phyloP scores from a whole-genome alignment of 75 land plant species.

The Picea glauca region DNA sequence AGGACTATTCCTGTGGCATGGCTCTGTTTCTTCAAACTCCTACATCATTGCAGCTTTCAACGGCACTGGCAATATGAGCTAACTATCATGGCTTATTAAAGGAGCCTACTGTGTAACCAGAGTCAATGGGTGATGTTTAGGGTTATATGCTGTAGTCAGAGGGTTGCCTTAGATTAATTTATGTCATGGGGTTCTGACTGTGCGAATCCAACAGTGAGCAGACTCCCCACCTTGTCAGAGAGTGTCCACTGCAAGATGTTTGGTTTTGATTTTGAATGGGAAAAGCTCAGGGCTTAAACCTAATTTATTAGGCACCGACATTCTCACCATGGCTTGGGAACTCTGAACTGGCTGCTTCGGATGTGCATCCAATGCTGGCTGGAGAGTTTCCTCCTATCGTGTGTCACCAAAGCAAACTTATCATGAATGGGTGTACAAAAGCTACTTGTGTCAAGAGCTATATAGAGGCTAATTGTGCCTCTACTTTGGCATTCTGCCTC shows the following conservation, averaged over 20 bases:
- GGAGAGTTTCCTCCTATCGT: neutral
- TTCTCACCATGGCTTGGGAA: neutral
- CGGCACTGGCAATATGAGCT: too few relatives aligned
- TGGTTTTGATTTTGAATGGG: neutral
- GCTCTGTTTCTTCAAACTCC: neutral
- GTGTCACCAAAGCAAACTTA: too few relatives aligned
- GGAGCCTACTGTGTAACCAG: neutral
- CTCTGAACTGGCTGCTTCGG: neutral
- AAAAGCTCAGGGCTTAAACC: neutral
- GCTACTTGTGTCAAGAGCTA: too few relatives aligned
- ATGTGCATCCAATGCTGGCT: neutral
- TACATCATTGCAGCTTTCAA: neutral
- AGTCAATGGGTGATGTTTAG: neutral
- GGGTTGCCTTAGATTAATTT: neutral
- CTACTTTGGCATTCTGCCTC: neutral
- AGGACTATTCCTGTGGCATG: neutral
- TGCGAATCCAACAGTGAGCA: neutral
- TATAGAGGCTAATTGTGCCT: neutral
- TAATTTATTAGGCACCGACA: neutral
- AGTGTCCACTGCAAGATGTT: neutral
- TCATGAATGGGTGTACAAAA: too few relatives aligned
- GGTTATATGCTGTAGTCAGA: neutral
- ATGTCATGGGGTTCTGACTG: neutral
- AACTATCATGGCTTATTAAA: neutral
- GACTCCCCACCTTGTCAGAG: neutral